Conservation (phyloP, 1,284 basidiomycete species). For the Cystobasidiaceae sp. region DNA sequence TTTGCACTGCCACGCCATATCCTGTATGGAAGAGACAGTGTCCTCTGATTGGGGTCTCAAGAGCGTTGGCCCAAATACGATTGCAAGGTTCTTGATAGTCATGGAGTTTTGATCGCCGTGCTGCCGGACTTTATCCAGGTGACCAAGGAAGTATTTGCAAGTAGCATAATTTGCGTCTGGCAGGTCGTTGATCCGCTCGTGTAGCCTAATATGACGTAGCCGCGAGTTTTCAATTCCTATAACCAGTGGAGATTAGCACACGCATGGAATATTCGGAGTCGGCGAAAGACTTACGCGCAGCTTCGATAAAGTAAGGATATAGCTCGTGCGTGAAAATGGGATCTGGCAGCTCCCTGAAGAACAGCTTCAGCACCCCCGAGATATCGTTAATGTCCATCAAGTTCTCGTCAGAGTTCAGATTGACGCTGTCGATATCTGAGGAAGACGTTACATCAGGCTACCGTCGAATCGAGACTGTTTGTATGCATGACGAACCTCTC, state of each 20-base stretch:
- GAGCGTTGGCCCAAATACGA: conserved; percentile 95
- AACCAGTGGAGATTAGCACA: no score
- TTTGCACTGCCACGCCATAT: conserved; percentile 66
- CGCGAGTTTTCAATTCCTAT: conserved; percentile 88
- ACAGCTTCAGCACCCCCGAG: conserved; percentile 85
- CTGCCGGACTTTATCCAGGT: conserved; percentile 78
- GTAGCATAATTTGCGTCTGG: conserved; percentile 98
- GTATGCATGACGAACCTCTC: conserved; percentile 72
- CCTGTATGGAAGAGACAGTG: conserved; percentile 49
- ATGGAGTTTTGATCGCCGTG: conserved; percentile 75
- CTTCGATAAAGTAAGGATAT: conserved; percentile 89
- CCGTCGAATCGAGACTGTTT: no score
- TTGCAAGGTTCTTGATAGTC: conserved; percentile 87
- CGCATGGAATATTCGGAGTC: no score
- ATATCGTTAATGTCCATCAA: conserved; percentile 92
- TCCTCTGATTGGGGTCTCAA: conserved; percentile 59
- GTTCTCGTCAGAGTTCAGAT: conserved; percentile 84
- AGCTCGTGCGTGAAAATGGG: conserved; percentile 79
- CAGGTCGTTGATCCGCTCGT: conserved; percentile 94
- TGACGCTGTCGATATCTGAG: conserved; percentile 73
- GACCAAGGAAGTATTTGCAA: conserved; percentile 90
- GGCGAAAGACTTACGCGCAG: conserved; percentile 88
- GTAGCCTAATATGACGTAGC: conserved; percentile 84
- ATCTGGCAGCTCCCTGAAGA: conserved; percentile 94
- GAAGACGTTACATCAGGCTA: no score